Conservation (phyloP, 2,329 filamentous ascomycete genomes). For the Xylaria arbuscula region DNA sequence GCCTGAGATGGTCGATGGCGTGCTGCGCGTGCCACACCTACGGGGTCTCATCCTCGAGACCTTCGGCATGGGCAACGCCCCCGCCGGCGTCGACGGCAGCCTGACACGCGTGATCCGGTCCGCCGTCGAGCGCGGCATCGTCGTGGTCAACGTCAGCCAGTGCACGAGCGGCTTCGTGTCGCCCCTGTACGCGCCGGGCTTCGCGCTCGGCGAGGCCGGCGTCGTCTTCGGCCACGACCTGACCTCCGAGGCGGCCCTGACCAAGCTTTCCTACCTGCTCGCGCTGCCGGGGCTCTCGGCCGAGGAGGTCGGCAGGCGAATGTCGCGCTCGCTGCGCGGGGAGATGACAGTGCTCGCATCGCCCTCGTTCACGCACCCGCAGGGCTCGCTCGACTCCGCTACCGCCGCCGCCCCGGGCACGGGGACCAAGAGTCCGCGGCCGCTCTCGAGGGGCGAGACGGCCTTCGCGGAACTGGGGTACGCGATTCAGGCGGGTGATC, state of each 20-base stretch:
- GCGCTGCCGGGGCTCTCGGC: constrained; percentile 72
- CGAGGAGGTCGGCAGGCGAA: constrained; percentile 73
- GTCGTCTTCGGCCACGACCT: constrained; percentile 91
- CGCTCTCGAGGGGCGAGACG: constrained; percentile 63
- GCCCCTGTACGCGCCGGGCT: constrained; percentile 80
- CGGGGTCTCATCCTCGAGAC: constrained; percentile 89
- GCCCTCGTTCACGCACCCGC: constrained; percentile 81
- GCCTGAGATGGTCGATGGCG: constrained; percentile 91
- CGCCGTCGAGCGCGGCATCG: constrained; percentile 81
- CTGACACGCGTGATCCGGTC: constrained; percentile 81
- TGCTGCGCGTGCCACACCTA: constrained; percentile 79
- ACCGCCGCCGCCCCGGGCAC: constrained; percentile 57
- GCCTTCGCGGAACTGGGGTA: constrained; percentile 83
- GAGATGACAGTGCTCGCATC: constrained; percentile 83
- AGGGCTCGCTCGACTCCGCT: constrained; percentile 59
- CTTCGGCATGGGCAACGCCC: constrained; percentile 92
- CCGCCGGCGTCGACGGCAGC: constrained; percentile 80
- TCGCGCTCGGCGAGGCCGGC: constrained; percentile 81
- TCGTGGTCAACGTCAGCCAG: constrained; percentile 92
- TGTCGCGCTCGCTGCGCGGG: constrained; percentile 81
- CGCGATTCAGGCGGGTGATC: constrained; percentile 78
- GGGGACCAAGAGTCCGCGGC: constrained; percentile 63
- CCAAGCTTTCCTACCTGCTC: constrained; percentile 88
- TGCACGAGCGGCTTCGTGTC: constrained; percentile 83
- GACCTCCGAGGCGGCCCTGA: constrained; percentile 89